A percentile compares a stretch with the other conserved stretches of the same genome.
These are phyloP conservation scores for Heterobasidion annosum DNA, from an alignment of 1,284 basidiomycete genomes.

Conservation along the genomic window DNA sequence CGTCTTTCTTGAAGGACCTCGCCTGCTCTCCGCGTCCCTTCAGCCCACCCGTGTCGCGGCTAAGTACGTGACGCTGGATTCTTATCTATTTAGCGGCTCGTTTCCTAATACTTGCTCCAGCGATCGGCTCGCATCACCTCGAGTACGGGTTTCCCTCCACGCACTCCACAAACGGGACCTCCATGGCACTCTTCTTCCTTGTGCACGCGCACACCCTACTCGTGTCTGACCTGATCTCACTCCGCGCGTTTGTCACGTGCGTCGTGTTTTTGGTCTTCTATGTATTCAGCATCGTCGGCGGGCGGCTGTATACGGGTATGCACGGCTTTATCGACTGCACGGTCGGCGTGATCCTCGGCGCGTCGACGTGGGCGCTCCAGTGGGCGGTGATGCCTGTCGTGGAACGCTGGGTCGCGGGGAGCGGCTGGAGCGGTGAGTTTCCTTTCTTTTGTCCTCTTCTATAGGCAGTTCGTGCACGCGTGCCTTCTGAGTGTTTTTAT, in stretches of 20 bases:
- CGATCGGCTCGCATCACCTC: constrained; percentile 76
- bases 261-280: constrained; percentile 7
- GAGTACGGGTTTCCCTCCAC: constrained; percentile 97
- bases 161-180: constrained; percentile 88
- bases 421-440: constrained; percentile 44
- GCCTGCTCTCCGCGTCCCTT: constrained; percentile 89
- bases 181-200: constrained; percentile 77
- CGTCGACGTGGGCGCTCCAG: constrained; percentile 54
- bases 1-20: constrained; percentile 84
- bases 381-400: constrained; percentile 23
- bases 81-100: neutral
- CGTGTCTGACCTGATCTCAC: constrained; percentile 18
- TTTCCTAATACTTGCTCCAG: constrained; percentile 26
- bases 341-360: constrained; percentile 60
- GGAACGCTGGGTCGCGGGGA: constrained; percentile 40
- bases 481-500: neutral
- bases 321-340: constrained; percentile 78
- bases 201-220: constrained; percentile 45
- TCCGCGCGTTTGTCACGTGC: constrained; percentile 10
- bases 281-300: constrained; percentile 7
- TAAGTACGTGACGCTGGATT: constrained; percentile 45
- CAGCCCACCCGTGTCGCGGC: constrained; percentile 81
- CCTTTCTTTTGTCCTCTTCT: neutral
- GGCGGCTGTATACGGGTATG: constrained; percentile 85
- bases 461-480: neutral